phyloP scores from a whole-genome alignment of 371 early-diverging fungal genomes.

The Mucor racemosus region DNA sequence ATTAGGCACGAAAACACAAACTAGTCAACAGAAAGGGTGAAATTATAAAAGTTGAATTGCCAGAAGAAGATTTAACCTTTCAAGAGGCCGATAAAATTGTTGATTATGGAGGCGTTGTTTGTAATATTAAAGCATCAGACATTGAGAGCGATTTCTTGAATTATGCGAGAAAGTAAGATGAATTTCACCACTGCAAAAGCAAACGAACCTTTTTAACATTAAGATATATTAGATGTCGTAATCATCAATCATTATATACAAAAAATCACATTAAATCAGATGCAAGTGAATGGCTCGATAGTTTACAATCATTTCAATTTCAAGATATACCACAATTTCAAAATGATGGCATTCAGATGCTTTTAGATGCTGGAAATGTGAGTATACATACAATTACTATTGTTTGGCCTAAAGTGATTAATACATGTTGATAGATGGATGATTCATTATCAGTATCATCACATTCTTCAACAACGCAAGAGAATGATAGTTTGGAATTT shows the following conservation, averaged over 20 bases:
- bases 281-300: slow-evolving; percentile 5
- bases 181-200: not conserved
- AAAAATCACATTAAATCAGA: not conserved
- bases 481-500: not conserved
- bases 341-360: slow-evolving; percentile 19
- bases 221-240: not conserved
- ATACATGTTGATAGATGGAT: not conserved
- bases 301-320: not conserved
- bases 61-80: slow-evolving; percentile 8
- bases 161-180: slow-evolving; percentile 29
- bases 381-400: not conserved
- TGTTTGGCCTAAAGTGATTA: not conserved
- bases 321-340: not conserved
- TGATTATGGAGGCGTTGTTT: slow-evolving; percentile 37
- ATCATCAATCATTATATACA: not conserved
- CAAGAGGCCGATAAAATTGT: slow-evolving; percentile 23
- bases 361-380: slow-evolving; percentile 25
- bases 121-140: slow-evolving; percentile 42
- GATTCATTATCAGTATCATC: not conserved
- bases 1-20: not conserved
- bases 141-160: slow-evolving; percentile 54
- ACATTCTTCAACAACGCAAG: not conserved
- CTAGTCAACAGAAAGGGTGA: not conserved
- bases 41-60: not conserved
- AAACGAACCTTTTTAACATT: not conserved